These are phyloP conservation scores for Venturia aucupariae DNA, from an alignment of 2,329 filamentous ascomycete species.

Conservation along the genomic window DNA sequence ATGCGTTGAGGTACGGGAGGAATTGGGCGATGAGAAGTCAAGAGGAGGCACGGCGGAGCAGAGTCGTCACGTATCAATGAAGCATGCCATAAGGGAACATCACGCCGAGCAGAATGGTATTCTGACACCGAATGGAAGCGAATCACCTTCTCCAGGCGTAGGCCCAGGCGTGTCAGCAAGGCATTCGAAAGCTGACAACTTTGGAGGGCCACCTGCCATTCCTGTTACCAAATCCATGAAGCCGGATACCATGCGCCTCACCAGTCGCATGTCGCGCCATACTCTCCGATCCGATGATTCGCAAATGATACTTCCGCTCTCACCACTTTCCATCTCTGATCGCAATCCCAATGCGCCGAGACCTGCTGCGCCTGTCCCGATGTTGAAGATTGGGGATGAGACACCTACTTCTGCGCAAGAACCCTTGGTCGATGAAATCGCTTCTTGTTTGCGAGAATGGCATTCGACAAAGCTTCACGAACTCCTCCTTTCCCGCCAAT, in stretches of 20 bases:
- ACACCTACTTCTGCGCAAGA: slow-evolving; percentile 83
- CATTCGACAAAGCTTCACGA: slow-evolving; percentile 95
- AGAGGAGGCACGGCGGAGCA: slow-evolving; percentile 6
- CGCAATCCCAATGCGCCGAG: slow-evolving; percentile 62
- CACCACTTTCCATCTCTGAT: slow-evolving; percentile 29
- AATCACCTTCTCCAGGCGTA: slow-evolving; percentile 9
- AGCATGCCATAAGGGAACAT: not conserved
- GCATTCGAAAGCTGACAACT: not conserved
- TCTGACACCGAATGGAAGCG: slow-evolving; percentile 13
- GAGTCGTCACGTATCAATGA: not conserved
- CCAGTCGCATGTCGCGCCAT: slow-evolving; percentile 27
- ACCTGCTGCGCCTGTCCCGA: slow-evolving; percentile 85
- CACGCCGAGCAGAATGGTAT: slow-evolving; percentile 14
- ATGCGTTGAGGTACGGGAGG: slow-evolving; percentile 90
- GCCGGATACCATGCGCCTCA: slow-evolving; percentile 8
- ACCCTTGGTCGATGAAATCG: slow-evolving; percentile 93
- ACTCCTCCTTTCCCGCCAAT: slow-evolving; percentile 73
- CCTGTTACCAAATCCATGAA: slow-evolving; percentile 13
- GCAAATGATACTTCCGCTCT: slow-evolving; percentile 29
- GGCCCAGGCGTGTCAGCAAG: not conserved
- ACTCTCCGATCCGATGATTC: slow-evolving; percentile 31
- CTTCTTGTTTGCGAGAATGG: slow-evolving; percentile 94
- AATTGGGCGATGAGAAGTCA: slow-evolving; percentile 64
- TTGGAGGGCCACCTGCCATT: slow-evolving; percentile 7
- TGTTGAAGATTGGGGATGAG: slow-evolving; percentile 96